phyloP scores from a whole-genome alignment of 1,284 basidiomycete species.

The Agaricales sp. region DNA sequence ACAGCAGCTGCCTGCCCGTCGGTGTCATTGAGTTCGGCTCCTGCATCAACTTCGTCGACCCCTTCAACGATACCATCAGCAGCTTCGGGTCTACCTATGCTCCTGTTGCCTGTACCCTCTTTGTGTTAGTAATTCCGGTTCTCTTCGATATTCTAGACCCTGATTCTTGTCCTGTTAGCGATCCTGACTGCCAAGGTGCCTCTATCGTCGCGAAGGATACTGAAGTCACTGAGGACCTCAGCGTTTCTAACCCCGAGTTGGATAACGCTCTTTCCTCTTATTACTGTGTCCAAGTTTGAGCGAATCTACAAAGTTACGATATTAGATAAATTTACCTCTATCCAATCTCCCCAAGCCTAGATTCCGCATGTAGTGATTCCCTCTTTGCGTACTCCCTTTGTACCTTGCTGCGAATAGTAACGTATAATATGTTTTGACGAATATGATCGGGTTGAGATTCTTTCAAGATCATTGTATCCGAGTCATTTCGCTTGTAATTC shows the following conservation, averaged over 20 bases:
- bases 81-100: background rate
- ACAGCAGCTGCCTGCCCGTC: background rate
- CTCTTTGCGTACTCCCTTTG: no score
- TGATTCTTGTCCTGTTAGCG: background rate
- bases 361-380: no score
- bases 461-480: no score
- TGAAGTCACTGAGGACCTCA: background rate
- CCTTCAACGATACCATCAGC: background rate
- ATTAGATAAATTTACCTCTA: no score
- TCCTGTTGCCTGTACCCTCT: background rate
- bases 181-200: background rate
- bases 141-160: background rate
- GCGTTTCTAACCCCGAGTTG: background rate
- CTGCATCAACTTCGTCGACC: background rate
- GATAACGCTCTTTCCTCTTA: background rate
- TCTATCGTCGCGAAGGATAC: background rate
- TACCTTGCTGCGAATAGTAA: no score
- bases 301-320: no score
- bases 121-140: background rate
- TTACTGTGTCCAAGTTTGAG: background rate
- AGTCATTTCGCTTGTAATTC: no score
- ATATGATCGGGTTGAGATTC: no score
- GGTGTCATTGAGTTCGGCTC: background rate
- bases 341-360: no score
- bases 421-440: no score